A percentile compares a stretch with the other conserved stretches of the same genome.
phyloP scores from a whole-genome alignment of 2,329 filamentous ascomycete species.

The Trichoderma pleuroti region DNA sequence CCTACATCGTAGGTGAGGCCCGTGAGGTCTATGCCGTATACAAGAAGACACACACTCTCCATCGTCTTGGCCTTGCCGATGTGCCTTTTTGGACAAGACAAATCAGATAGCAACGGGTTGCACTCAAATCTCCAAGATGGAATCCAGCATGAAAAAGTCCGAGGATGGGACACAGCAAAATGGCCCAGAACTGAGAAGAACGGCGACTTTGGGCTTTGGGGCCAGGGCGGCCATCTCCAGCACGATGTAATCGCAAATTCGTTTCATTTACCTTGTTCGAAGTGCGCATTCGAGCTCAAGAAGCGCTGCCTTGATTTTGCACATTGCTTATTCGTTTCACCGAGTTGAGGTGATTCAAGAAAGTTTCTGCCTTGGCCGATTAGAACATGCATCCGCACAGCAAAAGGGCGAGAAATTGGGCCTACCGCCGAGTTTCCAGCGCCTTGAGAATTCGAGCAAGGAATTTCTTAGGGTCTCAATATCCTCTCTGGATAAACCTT shows the following conservation, averaged over 20 bases:
- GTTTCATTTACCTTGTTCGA: not conserved
- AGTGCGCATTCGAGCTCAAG: not conserved
- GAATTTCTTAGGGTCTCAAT: not conserved
- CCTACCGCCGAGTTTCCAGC: not conserved
- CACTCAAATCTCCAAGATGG: not conserved
- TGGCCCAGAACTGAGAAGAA: not conserved
- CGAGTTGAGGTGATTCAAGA: not conserved
- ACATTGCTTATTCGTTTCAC: not conserved
- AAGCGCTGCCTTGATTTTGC: not conserved
- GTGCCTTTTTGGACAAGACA: not conserved
- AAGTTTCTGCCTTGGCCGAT: not conserved
- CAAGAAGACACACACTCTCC: not conserved
- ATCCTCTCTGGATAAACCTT: not conserved
- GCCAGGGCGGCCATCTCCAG: not conserved
- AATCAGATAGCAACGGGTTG: not conserved
- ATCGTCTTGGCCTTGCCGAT: not conserved
- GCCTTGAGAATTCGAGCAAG: not conserved
- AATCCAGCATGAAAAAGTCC: not conserved
- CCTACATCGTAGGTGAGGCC: not conserved
- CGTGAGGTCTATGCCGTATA: not conserved
- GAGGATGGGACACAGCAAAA: not conserved
- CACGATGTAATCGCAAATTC: not conserved
- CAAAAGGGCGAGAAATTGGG: too few species aligned
- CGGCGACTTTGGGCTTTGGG: too few species aligned
- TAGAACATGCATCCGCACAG: not conserved